These are phyloP conservation scores for Trapa incisa DNA, from an alignment of 345 rosid species.

Conservation along the genomic window DNA sequence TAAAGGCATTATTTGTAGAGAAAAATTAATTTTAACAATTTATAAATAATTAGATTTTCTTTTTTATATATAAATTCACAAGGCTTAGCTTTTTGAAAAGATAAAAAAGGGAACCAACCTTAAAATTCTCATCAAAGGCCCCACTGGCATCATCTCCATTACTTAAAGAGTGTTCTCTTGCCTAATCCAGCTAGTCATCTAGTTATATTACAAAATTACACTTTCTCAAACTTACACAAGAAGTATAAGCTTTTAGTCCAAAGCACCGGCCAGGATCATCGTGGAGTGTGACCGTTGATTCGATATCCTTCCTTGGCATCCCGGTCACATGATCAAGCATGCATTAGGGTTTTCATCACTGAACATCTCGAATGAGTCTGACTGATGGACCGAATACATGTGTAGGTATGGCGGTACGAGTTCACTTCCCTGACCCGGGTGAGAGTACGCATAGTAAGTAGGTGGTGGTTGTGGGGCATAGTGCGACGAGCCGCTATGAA, in stretches of 20 bases:
- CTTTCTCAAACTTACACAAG: conserved; percentile 1
- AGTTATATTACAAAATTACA: background rate
- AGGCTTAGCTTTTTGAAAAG: background rate
- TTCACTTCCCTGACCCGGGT: conserved; percentile 11
- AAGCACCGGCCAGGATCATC: background rate
- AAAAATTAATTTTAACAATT: too few species aligned
- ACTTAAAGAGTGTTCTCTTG: background rate
- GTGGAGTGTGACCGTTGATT: background rate
- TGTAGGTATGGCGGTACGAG: conserved; percentile 19
- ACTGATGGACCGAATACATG: conserved; percentile 18
- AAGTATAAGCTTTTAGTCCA: background rate
- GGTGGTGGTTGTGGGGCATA: conserved; percentile 25
- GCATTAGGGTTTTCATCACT: conserved; percentile 90
- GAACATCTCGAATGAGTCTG: conserved; percentile 69
- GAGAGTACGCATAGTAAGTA: conserved; percentile 13
- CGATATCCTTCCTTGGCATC: background rate
- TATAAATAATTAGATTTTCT: too few species aligned
- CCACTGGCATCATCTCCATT: background rate
- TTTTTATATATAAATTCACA: background rate
- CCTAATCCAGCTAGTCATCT: background rate
- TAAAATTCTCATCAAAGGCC: background rate
- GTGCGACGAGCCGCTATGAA: conserved; percentile 19
- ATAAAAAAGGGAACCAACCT: background rate
- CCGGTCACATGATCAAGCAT: conserved; percentile 54
- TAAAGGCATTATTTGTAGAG: too few species aligned